Evolutionary conservation across 805 yeast genomes (phyloP).

Genomic region (Hanseniaspora occidentalis): DNA sequence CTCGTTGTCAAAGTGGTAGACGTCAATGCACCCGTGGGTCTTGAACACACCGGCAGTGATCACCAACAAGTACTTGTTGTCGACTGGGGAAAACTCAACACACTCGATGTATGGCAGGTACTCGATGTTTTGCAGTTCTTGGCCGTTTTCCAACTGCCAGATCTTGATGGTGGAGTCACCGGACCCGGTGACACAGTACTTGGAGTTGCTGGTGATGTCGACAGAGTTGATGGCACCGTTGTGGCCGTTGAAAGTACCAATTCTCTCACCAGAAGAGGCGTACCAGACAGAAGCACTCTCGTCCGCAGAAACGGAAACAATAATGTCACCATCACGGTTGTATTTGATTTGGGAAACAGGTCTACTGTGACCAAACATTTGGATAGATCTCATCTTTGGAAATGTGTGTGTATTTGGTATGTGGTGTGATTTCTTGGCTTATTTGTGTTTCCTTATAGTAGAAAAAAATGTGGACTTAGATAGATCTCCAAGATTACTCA

Average conservation of each 20-base stretch:
- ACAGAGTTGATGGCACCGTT: constrained; percentile 92
- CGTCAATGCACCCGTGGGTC: constrained; percentile 58
- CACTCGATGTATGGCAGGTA: constrained; percentile 37
- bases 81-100: constrained; percentile 74
- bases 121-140: constrained; percentile 58
- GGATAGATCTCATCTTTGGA: constrained; percentile 47
- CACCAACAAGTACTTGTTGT: constrained; percentile 54
- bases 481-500: no score
- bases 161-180: constrained; percentile 79
- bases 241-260: constrained; percentile 86
- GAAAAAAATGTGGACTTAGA: not conserved
- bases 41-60: constrained; percentile 12
- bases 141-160: constrained; percentile 76
- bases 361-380: constrained; percentile 93
- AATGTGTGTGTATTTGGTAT: not conserved
- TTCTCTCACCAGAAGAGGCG: constrained; percentile 88
- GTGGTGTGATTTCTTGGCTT: not conserved
- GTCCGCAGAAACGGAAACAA: constrained; percentile 89
- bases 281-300: constrained; percentile 84
- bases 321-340: constrained; percentile 89
- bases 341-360: constrained; percentile 92
- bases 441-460: not conserved
- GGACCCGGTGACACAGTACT: constrained; percentile 71
- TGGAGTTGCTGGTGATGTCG: constrained; percentile 65
- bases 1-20: constrained; percentile 44